A percentile compares a stretch with the other conserved stretches of the same genome.
Conservation (phyloP, 164 flowering plant species). For the Buxus sempervirens region DNA sequence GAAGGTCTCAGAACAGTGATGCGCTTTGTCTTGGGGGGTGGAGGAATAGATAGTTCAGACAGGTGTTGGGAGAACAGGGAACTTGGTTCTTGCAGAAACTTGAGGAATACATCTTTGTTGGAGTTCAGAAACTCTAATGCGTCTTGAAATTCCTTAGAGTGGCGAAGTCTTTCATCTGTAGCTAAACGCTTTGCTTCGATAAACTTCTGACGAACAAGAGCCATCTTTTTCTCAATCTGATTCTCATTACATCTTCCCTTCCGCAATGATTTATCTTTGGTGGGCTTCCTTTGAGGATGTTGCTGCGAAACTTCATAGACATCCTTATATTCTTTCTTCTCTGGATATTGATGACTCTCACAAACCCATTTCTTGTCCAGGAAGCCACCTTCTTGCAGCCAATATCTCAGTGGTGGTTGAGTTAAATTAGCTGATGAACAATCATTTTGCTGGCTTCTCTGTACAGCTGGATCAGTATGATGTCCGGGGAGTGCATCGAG, state of each 20-base stretch:
- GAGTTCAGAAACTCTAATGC: constrained; percentile 81
- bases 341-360: constrained; percentile 31
- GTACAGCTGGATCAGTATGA: constrained; percentile 33
- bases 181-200: constrained; percentile 80
- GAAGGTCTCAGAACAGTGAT: constrained; percentile 89
- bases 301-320: constrained; percentile 62
- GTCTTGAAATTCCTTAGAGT: constrained; percentile 85
- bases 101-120: constrained; percentile 70
- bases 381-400: constrained; percentile 37
- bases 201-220: constrained; percentile 85
- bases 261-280: constrained; percentile 34
- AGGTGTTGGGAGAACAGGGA: constrained; percentile 56
- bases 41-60: constrained; percentile 40
- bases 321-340: constrained; percentile 52
- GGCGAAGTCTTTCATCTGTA: constrained; percentile 70
- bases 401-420: constrained; percentile 33
- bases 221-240: constrained; percentile 59
- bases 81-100: constrained; percentile 81
- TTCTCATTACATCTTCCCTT: constrained; percentile 36
- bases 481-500: constrained; percentile 74
- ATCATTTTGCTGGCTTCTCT: constrained; percentile 37
- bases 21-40: constrained; percentile 66
- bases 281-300: constrained; percentile 30
- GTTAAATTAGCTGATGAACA: constrained; percentile 25
- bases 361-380: constrained; percentile 31